phyloP scores from a whole-genome alignment of 805 yeast species.

The Lipomyces starkeyi region DNA sequence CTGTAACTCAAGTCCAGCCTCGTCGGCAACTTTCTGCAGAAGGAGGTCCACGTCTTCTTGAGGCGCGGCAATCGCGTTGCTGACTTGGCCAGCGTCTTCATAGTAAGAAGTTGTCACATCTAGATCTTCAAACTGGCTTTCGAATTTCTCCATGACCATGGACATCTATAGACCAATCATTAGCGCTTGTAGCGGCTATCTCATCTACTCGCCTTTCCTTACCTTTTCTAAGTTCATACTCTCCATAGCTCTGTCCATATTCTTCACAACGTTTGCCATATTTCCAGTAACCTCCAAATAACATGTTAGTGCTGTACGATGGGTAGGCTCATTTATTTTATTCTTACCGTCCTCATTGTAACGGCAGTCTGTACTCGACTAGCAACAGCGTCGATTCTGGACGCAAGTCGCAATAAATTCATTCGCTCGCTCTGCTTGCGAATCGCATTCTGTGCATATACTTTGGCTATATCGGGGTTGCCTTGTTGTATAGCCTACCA shows the following conservation, averaged over 20 bases:
- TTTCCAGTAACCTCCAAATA: conserved; percentile 76
- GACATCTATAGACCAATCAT: conserved; percentile 57
- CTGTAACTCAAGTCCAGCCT: conserved; percentile 91
- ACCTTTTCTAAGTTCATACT: conserved; percentile 88
- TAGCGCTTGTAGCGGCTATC: not conserved
- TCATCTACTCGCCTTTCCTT: not conserved
- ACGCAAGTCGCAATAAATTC: conserved; percentile 78
- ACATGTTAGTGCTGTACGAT: not conserved
- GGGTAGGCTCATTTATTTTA: not conserved
- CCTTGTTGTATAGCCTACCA: conserved; percentile 74
- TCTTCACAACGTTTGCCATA: conserved; percentile 90
- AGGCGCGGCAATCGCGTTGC: conserved; percentile 88
- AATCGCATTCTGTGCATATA: conserved; percentile 95
- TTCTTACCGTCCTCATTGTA: conserved; percentile 70
- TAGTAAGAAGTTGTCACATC: conserved; percentile 94
- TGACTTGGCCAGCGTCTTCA: conserved; percentile 85
- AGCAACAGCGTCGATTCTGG: conserved; percentile 94
- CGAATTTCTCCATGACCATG: conserved; percentile 96
- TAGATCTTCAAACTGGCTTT: conserved; percentile 91
- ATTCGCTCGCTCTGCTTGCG: conserved; percentile 87
- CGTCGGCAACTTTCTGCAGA: conserved; percentile 93
- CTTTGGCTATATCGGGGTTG: conserved; percentile 86
- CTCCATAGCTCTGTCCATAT: conserved; percentile 95
- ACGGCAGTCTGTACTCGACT: conserved; percentile 97
- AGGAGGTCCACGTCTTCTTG: conserved; percentile 93